Conservation (phyloP, 1,284 basidiomycete species). For the Hortiboletus rubellus region DNA sequence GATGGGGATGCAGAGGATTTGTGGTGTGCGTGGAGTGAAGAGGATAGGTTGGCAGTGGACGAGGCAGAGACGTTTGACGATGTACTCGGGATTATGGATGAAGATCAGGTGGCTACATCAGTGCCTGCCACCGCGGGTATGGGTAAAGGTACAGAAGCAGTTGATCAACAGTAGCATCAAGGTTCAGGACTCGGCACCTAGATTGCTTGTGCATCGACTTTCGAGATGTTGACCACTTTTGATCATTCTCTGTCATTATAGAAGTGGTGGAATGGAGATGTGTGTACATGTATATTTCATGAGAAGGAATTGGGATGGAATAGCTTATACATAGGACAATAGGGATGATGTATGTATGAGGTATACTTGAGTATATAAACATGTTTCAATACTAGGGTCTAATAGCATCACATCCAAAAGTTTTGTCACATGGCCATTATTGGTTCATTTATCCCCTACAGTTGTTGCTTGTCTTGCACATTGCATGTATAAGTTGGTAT, state of each 20-base stretch:
- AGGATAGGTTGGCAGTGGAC: constrained; percentile 49
- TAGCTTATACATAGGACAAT: neutral
- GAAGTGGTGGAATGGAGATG: neutral
- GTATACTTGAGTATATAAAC: neutral
- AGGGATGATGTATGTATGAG: neutral
- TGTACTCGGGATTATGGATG: constrained; percentile 61
- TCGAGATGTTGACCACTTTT: neutral
- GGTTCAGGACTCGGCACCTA: neutral
- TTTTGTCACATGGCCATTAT: too few species aligned
- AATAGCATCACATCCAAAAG: too few species aligned
- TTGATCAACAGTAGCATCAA: constrained; percentile 11
- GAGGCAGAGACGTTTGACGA: constrained; percentile 68
- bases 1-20: constrained; percentile 29
- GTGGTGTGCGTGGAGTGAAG: constrained; percentile 55
- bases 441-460: too few species aligned
- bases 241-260: neutral
- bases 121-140: neutral
- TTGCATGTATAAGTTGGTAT: too few species aligned
- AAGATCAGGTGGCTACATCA: constrained; percentile 45
- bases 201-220: neutral
- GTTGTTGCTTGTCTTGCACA: too few species aligned
- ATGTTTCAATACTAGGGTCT: too few species aligned
- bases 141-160: neutral
- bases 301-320: neutral
- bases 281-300: neutral